A percentile compares a stretch with the other conserved stretches of the same genome.
phyloP scores from a whole-genome alignment of 208 protist species.

The Trypanosoma theileri region DNA sequence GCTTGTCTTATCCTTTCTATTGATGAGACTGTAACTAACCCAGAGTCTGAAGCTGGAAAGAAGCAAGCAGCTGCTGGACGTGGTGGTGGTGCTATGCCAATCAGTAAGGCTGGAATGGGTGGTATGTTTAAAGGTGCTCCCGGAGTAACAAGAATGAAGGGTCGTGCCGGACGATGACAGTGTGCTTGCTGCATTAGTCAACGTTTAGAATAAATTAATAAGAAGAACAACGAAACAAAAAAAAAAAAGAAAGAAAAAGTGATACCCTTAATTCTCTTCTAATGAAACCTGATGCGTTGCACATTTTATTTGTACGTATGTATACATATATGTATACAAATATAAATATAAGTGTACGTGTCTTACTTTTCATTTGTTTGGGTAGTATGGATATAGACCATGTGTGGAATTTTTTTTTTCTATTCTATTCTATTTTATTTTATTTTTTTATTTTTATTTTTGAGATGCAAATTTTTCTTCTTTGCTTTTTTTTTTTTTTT shows the following conservation, averaged over 20 bases:
- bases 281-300: background rate
- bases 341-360: too few species aligned
- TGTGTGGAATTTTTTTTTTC: constrained; percentile 18
- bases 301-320: too few species aligned
- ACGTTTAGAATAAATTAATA: constrained; percentile 19
- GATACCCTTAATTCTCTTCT: too few species aligned
- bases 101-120: constrained; percentile 91
- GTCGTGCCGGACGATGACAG: constrained; percentile 37
- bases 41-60: constrained; percentile 89
- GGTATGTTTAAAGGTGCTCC: constrained; percentile 91
- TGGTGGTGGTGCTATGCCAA: constrained; percentile 68
- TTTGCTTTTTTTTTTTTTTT: constrained; percentile 1
- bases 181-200: background rate
- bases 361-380: too few species aligned
- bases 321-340: too few species aligned
- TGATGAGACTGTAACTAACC: constrained; percentile 99
- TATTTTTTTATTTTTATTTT: background rate
- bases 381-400: background rate
- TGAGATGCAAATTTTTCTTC: background rate
- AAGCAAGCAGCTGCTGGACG: constrained; percentile 75
- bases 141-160: constrained; percentile 86
- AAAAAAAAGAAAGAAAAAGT: background rate
- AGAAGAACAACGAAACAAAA: background rate
- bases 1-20: constrained; percentile 99
- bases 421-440: constrained; percentile 21